Base-by-base conservation (phyloP, 805 yeast species). In the Jamesozyma rosinii region DNA sequence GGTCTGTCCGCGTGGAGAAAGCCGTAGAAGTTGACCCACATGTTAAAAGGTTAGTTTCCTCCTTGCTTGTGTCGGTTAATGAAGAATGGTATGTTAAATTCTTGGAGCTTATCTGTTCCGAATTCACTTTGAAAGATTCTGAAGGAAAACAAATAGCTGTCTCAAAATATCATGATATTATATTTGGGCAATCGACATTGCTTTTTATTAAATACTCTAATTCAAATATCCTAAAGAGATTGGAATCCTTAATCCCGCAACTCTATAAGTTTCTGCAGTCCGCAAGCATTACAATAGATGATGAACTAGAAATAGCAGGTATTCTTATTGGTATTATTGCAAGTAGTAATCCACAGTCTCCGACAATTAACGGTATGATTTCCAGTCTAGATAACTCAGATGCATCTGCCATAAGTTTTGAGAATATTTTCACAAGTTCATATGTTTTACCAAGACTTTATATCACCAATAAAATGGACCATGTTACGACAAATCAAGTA, bases 1-100 rank as follows among this genome's bases (percentile, higher is more conserved):
- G 95, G 95, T 65, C 68, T 3, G 63, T 74, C 0, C 70, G 90
- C 53, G 52, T 84, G 21, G 86, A 81, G 9, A 83, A 77, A 45
- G 84, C 90, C 0, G 41, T 84, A 10, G 81, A 76, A 34, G 63
- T 73, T 35, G 94, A 87, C 54, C 68, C 68, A 0, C 55, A 52
- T 2, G 84, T 83, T 1, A 66, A 67, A n/a, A 66, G 1, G 49
- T 56, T 54, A 4, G 45, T 70, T 10, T 37, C 44, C 1, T 29
- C 52, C 42, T 55, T 57, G 19, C 14, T 46, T 9, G 31, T 35
- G 3, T 10, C 29, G 4, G 18, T 43, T 4, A 35, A 46, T 6
- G 51, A 44, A 15, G 39, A 43, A 1, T 50, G 60, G 58, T 60
- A 59, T 37, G 40, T 40, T 17, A 37, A 47, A 8, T 63, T 66